Evolutionary conservation across 2,329 filamentous ascomycete genomes (phyloP), one percentile per base, ranked within the genome.

Genomic region (Phialophora verrucosa): DNA sequence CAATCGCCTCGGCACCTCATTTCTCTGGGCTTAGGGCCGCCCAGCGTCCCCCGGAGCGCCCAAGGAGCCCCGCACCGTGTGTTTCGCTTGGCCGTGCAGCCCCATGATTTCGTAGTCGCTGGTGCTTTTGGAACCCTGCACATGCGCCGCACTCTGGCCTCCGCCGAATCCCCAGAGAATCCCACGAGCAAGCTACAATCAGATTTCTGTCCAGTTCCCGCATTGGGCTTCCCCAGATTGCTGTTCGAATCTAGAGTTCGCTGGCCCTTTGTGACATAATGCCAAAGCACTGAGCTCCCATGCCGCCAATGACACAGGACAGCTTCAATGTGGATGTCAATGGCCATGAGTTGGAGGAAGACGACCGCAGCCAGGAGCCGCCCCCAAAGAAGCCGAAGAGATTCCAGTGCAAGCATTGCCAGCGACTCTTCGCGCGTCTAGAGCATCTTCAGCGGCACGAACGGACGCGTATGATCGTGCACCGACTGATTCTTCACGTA

Each of bases 371-470:
- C 56, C 65, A 64, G 54, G 68, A 70, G 35, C 71, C 61, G 71
- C 76, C 51, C 68, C 76, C 44, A 65, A 76, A 61, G 75, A 80
- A 73, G 77, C 79, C 67, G 79, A 81, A 73, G 79, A 79, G 31
- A 70, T 82, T 60, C 77, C 78, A 57, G 57, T 73, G 71, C 63
- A 62, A 69, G 35, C 68, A 70, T 32, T 73, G 71, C 49, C 70
- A 70, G 35, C 56, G 70, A 42, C 58, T 70, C 54, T 72, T 70
- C 72, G 72, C 78, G n/a, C 75, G 78, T 25, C 71, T 80, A 11
- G 78, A 80, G 64, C 78, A 80, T 68, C 69, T 79, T 17, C 78
- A 80, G 66, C 74, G 78, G 8, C 78, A 80, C 73, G 78, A 80
- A 66, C 73, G 78, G 49, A 79, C 78, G 35, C 77, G 67, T 69